Conservation (phyloP, 805 yeast species). For the Teunomyces pallodes region DNA sequence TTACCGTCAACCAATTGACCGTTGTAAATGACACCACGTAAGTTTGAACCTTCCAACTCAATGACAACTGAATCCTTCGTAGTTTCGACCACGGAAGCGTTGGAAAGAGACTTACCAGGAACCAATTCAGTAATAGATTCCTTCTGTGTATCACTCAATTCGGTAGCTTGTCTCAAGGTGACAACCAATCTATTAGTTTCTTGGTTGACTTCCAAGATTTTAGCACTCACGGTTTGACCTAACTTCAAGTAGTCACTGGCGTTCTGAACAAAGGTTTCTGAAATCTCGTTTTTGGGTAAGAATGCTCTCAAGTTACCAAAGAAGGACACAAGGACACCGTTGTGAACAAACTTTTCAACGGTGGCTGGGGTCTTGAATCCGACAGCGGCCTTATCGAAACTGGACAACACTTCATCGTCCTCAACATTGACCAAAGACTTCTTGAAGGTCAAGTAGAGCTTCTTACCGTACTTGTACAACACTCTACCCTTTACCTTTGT, state of each 20-base stretch:
- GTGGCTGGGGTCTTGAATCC: conserved; percentile 67
- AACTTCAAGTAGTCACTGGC: conserved; percentile 75
- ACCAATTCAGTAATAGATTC: conserved; percentile 45
- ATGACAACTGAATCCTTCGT: conserved; percentile 72
- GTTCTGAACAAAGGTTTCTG: conserved; percentile 78
- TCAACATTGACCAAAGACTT: conserved; percentile 75
- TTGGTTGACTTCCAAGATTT: conserved; percentile 56
- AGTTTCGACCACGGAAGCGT: conserved; percentile 67
- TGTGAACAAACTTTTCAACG: conserved; percentile 64
- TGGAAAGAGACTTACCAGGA: conserved; percentile 62
- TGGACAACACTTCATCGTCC: conserved; percentile 48
- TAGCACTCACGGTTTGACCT: conserved; percentile 80
- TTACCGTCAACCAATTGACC: conserved; percentile 80
- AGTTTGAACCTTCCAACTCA: conserved; percentile 41
- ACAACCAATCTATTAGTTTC: conserved; percentile 58
- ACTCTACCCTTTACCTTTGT: conserved; percentile 76
- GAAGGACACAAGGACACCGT: conserved; percentile 82
- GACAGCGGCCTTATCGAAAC: conserved; percentile 36
- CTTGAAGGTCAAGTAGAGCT: conserved; percentile 68
- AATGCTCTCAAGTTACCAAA: conserved; percentile 77
- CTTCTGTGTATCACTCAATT: conserved; percentile 46
- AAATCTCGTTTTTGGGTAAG: conserved; percentile 83
- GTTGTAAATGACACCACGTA: conserved; percentile 68
- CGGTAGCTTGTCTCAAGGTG: conserved; percentile 67
- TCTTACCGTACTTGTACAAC: conserved; percentile 47